Evolutionary conservation across 768 basidiomycete species (phyloP).

Genomic region (Chalciporus piperatus): DNA sequence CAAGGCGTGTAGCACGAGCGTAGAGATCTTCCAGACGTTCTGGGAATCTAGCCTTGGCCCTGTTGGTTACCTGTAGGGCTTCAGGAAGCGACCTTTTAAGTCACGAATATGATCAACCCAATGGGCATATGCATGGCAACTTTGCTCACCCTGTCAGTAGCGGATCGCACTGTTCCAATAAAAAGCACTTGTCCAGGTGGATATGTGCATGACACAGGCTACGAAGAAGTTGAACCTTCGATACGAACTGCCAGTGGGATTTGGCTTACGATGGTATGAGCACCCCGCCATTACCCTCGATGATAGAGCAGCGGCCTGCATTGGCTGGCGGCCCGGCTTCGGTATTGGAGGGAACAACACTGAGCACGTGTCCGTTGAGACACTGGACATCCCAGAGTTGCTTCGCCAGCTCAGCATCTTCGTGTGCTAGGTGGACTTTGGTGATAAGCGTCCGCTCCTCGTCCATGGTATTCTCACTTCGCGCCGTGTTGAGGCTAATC

Average conservation of each 20-base stretch:
- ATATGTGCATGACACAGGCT: constrained; percentile 62
- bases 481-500: neutral
- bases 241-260: neutral
- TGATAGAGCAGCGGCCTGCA: neutral
- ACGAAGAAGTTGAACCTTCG: constrained; percentile 15
- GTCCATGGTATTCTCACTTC: neutral
- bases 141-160: constrained; percentile 49
- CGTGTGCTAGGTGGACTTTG: constrained; percentile 32
- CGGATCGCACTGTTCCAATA: constrained; percentile 52
- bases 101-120: neutral
- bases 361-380: constrained; percentile 25
- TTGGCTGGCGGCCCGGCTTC: neutral
- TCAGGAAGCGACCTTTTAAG: constrained; percentile 50
- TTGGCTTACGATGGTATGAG: constrained; percentile 33
- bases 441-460: constrained; percentile 13
- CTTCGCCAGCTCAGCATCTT: constrained; percentile 23
- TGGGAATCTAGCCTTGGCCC: constrained; percentile 51
- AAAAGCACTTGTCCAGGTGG: constrained; percentile 69
- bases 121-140: neutral
- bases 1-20: constrained; percentile 49
- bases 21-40: constrained; percentile 44
- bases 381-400: constrained; percentile 34
- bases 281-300: constrained; percentile 28
- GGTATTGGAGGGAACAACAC: constrained; percentile 17
- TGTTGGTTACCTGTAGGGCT: constrained; percentile 50